These are phyloP conservation scores for Rhodomyrtus psidioides DNA, from an alignment of 441 rosid species.

Conservation along the genomic window DNA sequence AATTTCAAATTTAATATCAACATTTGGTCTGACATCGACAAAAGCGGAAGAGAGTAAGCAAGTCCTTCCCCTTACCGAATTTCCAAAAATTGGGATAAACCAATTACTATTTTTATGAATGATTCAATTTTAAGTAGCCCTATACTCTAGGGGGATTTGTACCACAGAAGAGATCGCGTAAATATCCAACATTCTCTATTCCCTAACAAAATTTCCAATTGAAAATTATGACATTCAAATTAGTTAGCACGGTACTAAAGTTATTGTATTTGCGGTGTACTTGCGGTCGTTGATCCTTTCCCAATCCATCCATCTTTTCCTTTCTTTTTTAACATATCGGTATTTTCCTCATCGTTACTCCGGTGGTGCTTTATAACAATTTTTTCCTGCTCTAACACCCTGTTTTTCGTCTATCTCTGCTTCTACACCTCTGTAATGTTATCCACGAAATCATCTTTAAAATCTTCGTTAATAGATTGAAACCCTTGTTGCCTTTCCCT, in stretches of 20 bases:
- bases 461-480: not conserved
- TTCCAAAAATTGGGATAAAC: not conserved
- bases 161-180: not conserved
- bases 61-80: not conserved
- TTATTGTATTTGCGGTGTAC: too few species aligned
- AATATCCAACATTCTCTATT: not conserved
- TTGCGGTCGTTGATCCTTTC: not conserved
- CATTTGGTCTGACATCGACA: not conserved
- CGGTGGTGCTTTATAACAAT: not conserved
- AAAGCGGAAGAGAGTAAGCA: not conserved
- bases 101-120: not conserved
- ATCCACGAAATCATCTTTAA: not conserved
- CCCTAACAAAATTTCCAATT: not conserved
- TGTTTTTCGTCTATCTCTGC: not conserved
- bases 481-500: not conserved
- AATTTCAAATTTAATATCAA: not conserved
- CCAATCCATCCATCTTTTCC: not conserved
- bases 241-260: too few species aligned
- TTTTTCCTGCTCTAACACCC: not conserved
- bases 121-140: not conserved
- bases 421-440: not conserved
- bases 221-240: too few species aligned
- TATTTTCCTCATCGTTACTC: not conserved
- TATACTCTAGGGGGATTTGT: not conserved
- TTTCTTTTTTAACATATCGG: not conserved